Percentiles rank a stretch among this genome's conserved stretches.
These are phyloP conservation scores for Xylariaceae sp. DNA, from an alignment of 2,329 filamentous ascomycete species.

Conservation along the genomic window DNA sequence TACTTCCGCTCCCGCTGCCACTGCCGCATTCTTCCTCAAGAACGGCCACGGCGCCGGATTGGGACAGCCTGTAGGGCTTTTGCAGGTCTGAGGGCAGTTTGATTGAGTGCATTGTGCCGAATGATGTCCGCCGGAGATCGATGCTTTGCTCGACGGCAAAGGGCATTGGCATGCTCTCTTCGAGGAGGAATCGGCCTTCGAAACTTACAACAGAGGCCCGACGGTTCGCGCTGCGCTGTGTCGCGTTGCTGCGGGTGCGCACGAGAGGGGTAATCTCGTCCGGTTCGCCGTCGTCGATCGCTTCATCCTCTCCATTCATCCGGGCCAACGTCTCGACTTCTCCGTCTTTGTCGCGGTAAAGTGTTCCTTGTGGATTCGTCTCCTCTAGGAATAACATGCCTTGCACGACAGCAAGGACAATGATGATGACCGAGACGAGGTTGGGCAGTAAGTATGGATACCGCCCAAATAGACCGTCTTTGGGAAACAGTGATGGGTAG, in stretches of 20 bases:
- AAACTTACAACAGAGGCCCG: slow-evolving; percentile 16
- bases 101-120: slow-evolving; percentile 41
- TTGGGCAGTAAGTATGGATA: slow-evolving; percentile 73
- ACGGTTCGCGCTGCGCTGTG: slow-evolving; percentile 14
- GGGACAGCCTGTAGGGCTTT: slow-evolving; percentile 2
- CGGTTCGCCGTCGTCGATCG: slow-evolving; percentile 21
- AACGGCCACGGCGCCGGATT: slow-evolving; percentile 9
- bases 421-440: slow-evolving; percentile 56
- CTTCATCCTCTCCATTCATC: slow-evolving; percentile 22
- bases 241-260: slow-evolving; percentile 8
- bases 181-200: slow-evolving; percentile 30
- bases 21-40: too few species aligned
- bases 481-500: slow-evolving; percentile 34
- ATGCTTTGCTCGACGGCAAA: slow-evolving; percentile 33
- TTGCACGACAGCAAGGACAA: slow-evolving; percentile 58
- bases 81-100: slow-evolving; percentile 25
- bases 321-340: too few species aligned
- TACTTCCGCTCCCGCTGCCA: too few species aligned
- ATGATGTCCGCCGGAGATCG: slow-evolving; percentile 36
- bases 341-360: slow-evolving; percentile 4
- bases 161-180: slow-evolving; percentile 35
- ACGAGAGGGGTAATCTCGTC: slow-evolving; percentile 30
- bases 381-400: slow-evolving; percentile 57
- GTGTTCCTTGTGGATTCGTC: slow-evolving; percentile 33
- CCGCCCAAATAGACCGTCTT: slow-evolving; percentile 46